Percentiles rank a stretch among this genome's conserved stretches.
Conservation (phyloP, 768 basidiomycete species). For the Dioszegia aurantiaca region DNA sequence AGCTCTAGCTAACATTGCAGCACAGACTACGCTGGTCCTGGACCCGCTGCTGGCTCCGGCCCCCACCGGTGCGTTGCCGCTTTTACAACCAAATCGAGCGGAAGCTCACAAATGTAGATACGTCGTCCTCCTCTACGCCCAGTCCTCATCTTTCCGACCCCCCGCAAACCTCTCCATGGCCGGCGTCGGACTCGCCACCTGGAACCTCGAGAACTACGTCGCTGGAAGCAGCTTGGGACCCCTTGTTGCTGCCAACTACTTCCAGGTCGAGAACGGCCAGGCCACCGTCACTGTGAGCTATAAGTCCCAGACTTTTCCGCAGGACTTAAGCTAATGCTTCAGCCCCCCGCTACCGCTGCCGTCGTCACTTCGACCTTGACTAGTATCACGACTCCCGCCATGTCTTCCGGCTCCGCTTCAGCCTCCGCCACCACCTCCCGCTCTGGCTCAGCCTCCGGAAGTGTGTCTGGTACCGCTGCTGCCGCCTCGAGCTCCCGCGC, state of each 20-base stretch:
- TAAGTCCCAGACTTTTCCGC: constrained; percentile 4
- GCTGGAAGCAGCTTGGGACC: constrained; percentile 60
- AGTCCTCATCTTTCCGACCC: constrained; percentile 64
- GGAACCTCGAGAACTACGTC: constrained; percentile 63
- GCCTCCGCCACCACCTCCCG: constrained; percentile 24
- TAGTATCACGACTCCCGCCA: constrained; percentile 28
- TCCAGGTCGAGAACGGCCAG: constrained; percentile 69
- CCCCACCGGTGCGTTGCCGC: constrained; percentile 62
- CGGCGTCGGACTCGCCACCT: constrained; percentile 59
- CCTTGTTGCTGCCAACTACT: constrained; percentile 69
- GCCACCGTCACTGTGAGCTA: constrained; percentile 57
- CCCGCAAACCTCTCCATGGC: constrained; percentile 61
- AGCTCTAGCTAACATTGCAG: background rate
- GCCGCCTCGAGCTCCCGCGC: constrained; percentile 17
- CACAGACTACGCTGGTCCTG: constrained; percentile 69
- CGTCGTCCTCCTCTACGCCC: constrained; percentile 64
- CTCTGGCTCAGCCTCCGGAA: constrained; percentile 21
- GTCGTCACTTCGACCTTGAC: constrained; percentile 65
- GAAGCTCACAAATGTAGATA: constrained; percentile 58
- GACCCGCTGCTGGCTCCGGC: constrained; percentile 66
- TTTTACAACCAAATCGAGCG: background rate
- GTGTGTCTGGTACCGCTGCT: constrained; percentile 15
- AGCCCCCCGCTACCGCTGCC: constrained; percentile 59
- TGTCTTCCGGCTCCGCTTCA: constrained; percentile 29
- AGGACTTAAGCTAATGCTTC: constrained; percentile 2